phyloP scores from a whole-genome alignment of 371 early-diverging fungal genomes.

The Syncephalastrum racemosum region DNA sequence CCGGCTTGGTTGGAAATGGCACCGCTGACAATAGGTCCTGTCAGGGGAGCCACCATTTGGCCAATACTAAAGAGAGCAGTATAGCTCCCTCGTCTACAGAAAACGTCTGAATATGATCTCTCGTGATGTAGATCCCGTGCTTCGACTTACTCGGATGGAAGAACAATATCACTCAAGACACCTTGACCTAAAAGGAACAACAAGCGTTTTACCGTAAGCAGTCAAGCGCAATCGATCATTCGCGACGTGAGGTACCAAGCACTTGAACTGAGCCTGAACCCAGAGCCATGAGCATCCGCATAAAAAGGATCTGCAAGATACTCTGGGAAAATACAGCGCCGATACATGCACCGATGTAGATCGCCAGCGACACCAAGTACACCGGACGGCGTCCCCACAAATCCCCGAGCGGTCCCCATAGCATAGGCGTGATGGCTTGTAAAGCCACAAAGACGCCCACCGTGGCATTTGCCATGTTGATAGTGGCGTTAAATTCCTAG shows the following conservation, averaged over 20 bases:
- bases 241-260: slow-evolving; percentile 5
- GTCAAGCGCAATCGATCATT: neutral
- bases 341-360: slow-evolving; percentile 9
- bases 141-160: slow-evolving; percentile 38
- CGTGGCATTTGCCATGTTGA: slow-evolving; percentile 14
- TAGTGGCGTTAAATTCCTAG: slow-evolving; percentile 12
- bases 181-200: slow-evolving; percentile 51
- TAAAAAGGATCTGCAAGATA: slow-evolving; percentile 7
- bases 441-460: slow-evolving; percentile 16
- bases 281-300: slow-evolving; percentile 19
- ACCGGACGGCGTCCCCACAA: slow-evolving; percentile 21
- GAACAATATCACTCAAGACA: slow-evolving; percentile 55
- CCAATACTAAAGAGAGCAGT: slow-evolving; percentile 52
- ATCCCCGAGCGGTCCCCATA: slow-evolving; percentile 21
- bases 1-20: slow-evolving; percentile 7
- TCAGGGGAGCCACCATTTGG: slow-evolving; percentile 26
- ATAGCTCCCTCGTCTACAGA: slow-evolving; percentile 40
- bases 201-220: slow-evolving; percentile 17
- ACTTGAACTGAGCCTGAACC: slow-evolving; percentile 48
- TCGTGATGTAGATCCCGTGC: neutral
- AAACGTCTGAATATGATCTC: neutral
- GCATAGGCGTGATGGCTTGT: slow-evolving; percentile 20
- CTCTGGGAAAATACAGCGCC: slow-evolving; percentile 11
- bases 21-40: slow-evolving; percentile 46
- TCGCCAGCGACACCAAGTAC: slow-evolving; percentile 10